phyloP scores from a whole-genome alignment of 768 basidiomycete genomes.

The Termitomyces sp. region DNA sequence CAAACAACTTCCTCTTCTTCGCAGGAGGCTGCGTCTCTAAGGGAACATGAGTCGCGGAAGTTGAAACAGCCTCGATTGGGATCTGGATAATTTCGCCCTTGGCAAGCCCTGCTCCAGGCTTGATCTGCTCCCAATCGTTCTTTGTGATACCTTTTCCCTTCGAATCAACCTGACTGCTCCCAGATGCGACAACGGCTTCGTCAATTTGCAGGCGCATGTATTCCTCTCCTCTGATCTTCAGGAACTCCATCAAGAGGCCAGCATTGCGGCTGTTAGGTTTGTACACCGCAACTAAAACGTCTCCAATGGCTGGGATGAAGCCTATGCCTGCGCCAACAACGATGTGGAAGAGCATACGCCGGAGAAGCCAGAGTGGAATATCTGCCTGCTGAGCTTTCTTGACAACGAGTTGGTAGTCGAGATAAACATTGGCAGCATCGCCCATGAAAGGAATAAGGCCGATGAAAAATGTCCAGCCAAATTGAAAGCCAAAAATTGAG shows the following conservation, averaged over 20 bases:
- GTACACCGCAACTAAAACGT: constrained; percentile 68
- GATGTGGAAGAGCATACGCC: constrained; percentile 75
- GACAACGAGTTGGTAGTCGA: constrained; percentile 77
- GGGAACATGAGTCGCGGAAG: background rate
- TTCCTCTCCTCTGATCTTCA: constrained; percentile 74
- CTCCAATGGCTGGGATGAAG: constrained; percentile 66
- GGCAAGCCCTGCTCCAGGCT: background rate
- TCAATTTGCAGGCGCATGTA: constrained; percentile 46
- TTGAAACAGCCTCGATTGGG: background rate
- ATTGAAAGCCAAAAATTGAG: constrained; percentile 68
- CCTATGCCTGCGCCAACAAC: constrained; percentile 62
- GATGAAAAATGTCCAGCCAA: constrained; percentile 85
- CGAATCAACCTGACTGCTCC: constrained; percentile 6
- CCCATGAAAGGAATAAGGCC: constrained; percentile 69
- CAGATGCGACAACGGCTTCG: constrained; percentile 12
- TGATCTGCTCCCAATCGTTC: constrained; percentile 23
- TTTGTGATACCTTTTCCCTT: constrained; percentile 19
- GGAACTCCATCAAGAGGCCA: constrained; percentile 76
- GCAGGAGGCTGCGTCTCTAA: background rate
- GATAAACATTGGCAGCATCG: constrained; percentile 51
- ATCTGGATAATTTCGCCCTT: background rate
- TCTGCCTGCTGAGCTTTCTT: constrained; percentile 70
- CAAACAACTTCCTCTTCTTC: background rate
- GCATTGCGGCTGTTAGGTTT: constrained; percentile 92
- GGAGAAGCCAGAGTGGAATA: constrained; percentile 58